A percentile compares a stretch with the other conserved stretches of the same genome.
These are phyloP conservation scores for Solanum clarkiae DNA, from an alignment of 257 asterid species.

Conservation along the genomic window DNA sequence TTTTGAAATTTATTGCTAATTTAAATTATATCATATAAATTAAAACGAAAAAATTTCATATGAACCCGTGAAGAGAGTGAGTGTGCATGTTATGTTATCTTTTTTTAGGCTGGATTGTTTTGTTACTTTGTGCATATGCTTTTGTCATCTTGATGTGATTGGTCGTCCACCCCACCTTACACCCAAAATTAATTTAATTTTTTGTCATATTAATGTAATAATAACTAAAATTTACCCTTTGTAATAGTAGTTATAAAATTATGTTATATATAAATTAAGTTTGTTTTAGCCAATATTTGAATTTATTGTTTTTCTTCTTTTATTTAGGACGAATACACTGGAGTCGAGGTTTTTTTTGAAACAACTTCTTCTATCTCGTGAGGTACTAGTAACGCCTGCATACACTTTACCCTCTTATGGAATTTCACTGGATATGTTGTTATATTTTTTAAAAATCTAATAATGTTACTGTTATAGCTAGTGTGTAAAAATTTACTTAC, in stretches of 20 bases:
- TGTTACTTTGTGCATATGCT: neutral
- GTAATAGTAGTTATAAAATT: neutral
- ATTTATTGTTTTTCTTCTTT: too few relatives aligned
- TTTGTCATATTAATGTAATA: neutral
- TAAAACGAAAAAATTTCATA: fast-evolving
- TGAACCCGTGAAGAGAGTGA: neutral
- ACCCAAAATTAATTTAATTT: neutral
- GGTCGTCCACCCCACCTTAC: neutral
- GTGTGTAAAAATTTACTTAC: neutral
- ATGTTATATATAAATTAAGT: neutral
- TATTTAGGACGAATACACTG: too few relatives aligned
- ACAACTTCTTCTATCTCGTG: too few relatives aligned
- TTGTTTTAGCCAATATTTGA: too few relatives aligned
- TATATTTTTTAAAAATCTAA: too few relatives aligned
- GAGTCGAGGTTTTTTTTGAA: too few relatives aligned
- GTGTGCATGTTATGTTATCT: neutral
- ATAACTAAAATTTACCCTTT: neutral
- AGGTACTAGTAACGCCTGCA: too few relatives aligned
- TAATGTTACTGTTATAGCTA: too few relatives aligned
- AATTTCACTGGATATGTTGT: too few relatives aligned
- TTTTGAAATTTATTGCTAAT: neutral
- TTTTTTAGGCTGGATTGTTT: neutral
- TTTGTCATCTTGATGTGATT: slow-evolving; percentile 2
- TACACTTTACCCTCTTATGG: too few relatives aligned
- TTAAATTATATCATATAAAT: neutral